Conservation (phyloP, 192 early-diverging fungal genomes). For the Rhizophagus prolifer region DNA sequence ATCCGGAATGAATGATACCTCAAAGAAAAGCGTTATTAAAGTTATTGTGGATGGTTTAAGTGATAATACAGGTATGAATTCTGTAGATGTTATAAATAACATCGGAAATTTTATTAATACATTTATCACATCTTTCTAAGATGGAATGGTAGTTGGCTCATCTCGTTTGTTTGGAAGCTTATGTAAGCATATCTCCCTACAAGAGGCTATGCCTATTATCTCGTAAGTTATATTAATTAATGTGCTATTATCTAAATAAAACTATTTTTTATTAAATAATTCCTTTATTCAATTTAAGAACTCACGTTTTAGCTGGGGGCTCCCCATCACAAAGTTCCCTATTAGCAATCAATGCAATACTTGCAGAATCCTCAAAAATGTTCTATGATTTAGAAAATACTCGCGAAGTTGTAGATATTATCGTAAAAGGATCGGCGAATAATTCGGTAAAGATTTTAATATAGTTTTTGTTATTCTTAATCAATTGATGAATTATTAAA, state of each 20-base stretch:
- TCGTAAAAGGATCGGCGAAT: conserved; percentile 3
- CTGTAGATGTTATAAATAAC: neutral
- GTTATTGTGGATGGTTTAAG: conserved; percentile 62
- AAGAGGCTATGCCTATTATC: conserved; percentile 42
- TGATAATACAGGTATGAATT: conserved; percentile 37
- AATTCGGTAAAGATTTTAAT: conserved; percentile 32
- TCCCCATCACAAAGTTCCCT: conserved; percentile 41
- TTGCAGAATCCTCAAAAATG: conserved; percentile 45
- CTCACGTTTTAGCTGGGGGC: conserved; percentile 35
- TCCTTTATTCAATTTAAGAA: conserved; percentile 25
- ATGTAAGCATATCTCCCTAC: conserved; percentile 50
- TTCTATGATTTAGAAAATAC: conserved; percentile 42
- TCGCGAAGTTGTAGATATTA: conserved; percentile 38
- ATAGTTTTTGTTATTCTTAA: neutral
- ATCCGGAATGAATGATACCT: conserved; percentile 55
- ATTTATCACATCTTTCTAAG: conserved; percentile 32
- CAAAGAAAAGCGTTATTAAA: conserved; percentile 57
- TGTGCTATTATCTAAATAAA: neutral
- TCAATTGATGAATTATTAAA: neutral
- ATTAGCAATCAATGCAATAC: conserved; percentile 48
- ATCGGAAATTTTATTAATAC: too few relatives aligned
- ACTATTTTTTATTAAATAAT: conserved; percentile 34
- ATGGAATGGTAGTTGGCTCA: conserved; percentile 52
- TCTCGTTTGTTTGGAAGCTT: conserved; percentile 62
- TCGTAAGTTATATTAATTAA: neutral